A percentile compares a stretch with the other conserved stretches of the same genome.
These are phyloP conservation scores for Psidium friedrichsthalianum DNA, from an alignment of 345 rosid genomes.

Conservation along the genomic window DNA sequence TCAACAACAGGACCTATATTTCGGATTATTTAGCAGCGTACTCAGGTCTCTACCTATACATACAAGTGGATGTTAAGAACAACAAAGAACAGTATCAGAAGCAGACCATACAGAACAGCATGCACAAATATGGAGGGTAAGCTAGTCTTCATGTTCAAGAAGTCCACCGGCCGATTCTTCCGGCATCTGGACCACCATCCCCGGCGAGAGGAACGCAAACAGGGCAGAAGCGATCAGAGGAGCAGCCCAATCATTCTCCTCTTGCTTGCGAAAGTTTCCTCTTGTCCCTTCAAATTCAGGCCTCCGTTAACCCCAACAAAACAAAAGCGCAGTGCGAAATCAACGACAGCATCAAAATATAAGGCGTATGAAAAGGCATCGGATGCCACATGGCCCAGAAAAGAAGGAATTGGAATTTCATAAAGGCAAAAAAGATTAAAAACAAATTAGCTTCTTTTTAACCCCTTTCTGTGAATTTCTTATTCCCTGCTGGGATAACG, in stretches of 20 bases:
- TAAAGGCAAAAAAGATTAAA: background rate
- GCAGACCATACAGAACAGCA: slow-evolving; percentile 51
- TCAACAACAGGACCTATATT: background rate
- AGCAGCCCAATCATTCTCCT: slow-evolving; percentile 83
- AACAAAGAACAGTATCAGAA: slow-evolving; percentile 58
- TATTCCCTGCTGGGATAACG: slow-evolving; percentile 13
- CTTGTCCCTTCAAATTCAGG: background rate
- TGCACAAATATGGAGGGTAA: slow-evolving; percentile 66
- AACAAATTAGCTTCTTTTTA: background rate
- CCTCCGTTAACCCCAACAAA: background rate
- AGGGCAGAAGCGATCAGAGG: slow-evolving; percentile 84
- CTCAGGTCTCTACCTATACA: slow-evolving; percentile 11
- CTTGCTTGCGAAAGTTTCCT: background rate
- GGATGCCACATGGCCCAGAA: background rate
- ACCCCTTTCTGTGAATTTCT: background rate
- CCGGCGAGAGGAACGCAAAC: slow-evolving; percentile 74
- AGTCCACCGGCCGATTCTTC: slow-evolving; percentile 50
- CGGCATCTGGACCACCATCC: slow-evolving; percentile 60
- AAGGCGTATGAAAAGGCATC: background rate
- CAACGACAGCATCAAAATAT: background rate
- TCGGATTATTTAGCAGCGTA: background rate
- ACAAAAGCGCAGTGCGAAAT: background rate
- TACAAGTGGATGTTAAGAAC: slow-evolving; percentile 67
- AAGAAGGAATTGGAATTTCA: background rate
- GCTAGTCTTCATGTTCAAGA: slow-evolving; percentile 86